phyloP scores from a whole-genome alignment of 345 rosid species.

The Angophora floribunda region DNA sequence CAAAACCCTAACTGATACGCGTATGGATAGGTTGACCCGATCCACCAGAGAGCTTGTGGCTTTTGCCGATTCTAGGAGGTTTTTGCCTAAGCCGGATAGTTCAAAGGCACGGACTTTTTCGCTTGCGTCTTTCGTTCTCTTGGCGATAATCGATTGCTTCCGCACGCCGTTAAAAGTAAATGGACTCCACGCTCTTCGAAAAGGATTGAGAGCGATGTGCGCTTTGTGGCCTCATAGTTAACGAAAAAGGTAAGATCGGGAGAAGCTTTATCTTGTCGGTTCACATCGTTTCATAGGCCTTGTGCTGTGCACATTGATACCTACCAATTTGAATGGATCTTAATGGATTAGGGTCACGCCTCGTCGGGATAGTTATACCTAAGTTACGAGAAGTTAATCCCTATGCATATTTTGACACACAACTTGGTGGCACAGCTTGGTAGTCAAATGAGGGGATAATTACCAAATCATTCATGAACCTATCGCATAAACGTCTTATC shows the following conservation, averaged over 20 bases:
- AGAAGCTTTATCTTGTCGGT: neutral
- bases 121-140: neutral
- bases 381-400: neutral
- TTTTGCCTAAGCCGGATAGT: neutral
- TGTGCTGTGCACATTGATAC: neutral
- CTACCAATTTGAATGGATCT: neutral
- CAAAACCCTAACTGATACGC: neutral
- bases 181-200: neutral
- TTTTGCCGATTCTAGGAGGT: neutral
- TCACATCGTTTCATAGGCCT: neutral
- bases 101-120: neutral
- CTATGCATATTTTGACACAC: neutral
- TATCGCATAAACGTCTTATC: rapidly evolving
- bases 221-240: neutral
- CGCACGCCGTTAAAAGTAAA: neutral
- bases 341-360: neutral
- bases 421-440: neutral
- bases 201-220: neutral
- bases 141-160: neutral
- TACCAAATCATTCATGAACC: neutral
- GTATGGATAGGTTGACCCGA: neutral
- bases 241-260: neutral
- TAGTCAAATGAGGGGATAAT: neutral
- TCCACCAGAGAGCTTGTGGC: neutral
- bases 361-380: neutral